Conservation (phyloP, 2,329 filamentous ascomycete species). For the Aspergillus sp. region DNA sequence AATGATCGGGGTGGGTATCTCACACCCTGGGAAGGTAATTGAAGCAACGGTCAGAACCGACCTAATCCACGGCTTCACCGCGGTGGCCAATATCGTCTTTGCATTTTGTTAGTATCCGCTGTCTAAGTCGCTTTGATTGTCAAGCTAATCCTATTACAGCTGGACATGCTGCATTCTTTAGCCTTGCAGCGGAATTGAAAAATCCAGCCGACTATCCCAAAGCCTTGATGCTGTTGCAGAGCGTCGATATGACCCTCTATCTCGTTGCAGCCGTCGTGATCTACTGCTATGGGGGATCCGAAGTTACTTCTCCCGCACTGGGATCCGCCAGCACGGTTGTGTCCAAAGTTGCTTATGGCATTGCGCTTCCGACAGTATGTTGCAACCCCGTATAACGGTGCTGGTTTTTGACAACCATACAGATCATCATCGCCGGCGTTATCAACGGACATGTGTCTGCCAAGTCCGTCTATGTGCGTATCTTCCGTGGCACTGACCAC, state of each 20-base stretch:
- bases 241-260: slow-evolving; percentile 63
- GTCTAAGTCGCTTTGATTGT: slow-evolving; percentile 48
- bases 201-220: slow-evolving; percentile 63
- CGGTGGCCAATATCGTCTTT: slow-evolving; percentile 69
- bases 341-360: slow-evolving; percentile 66
- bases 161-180: slow-evolving; percentile 70
- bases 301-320: slow-evolving; percentile 67
- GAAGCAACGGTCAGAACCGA: slow-evolving; percentile 45
- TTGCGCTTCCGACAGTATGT: slow-evolving; percentile 64
- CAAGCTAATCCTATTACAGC: slow-evolving; percentile 51
- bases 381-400: neutral
- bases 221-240: slow-evolving; percentile 63
- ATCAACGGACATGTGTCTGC: slow-evolving; percentile 68
- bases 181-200: slow-evolving; percentile 65
- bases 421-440: slow-evolving; percentile 69
- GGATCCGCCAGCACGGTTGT: slow-evolving; percentile 60
- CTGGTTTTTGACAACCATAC: neutral
- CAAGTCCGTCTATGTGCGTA: slow-evolving; percentile 66
- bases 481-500: slow-evolving; percentile 63
- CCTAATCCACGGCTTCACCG: slow-evolving; percentile 60
- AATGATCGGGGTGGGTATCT: slow-evolving; percentile 65
- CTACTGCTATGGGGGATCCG: slow-evolving; percentile 65
- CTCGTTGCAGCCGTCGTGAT: slow-evolving; percentile 67
- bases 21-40: slow-evolving; percentile 43
- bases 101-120: slow-evolving; percentile 60